Percentiles rank a stretch among this genome's conserved stretches.
phyloP scores from a whole-genome alignment of 177 flowering plant genomes.

The Vitis hybrid region DNA sequence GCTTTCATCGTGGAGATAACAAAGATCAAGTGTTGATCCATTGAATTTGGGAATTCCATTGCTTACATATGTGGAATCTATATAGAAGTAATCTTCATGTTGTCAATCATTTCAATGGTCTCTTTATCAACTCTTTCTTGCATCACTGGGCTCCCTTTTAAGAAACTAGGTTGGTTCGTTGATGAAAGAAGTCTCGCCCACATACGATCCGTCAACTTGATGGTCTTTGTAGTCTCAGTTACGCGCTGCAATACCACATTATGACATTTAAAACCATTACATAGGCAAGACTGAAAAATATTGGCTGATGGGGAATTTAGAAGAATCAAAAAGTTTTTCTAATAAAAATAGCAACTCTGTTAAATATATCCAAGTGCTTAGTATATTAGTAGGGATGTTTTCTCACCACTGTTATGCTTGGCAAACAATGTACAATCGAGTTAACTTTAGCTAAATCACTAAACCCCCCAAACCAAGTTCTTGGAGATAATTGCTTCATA shows the following conservation, averaged over 20 bases:
- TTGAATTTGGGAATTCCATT: background rate
- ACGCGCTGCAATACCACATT: constrained; percentile 38
- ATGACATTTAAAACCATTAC: background rate
- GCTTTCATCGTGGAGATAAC: too few species aligned
- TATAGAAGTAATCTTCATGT: constrained; percentile 20
- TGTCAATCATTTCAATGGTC: constrained; percentile 20
- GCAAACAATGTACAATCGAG: too few species aligned
- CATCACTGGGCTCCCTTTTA: constrained; percentile 18
- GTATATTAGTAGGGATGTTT: too few species aligned
- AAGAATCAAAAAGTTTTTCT: background rate
- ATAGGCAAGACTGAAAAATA: too few species aligned
- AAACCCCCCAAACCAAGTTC: too few species aligned
- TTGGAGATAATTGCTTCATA: too few species aligned
- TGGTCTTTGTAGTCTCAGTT: constrained; percentile 41
- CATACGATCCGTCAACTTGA: constrained; percentile 60
- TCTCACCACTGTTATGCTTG: too few species aligned
- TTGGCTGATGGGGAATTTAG: too few species aligned
- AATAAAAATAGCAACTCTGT: background rate
- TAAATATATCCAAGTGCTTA: background rate
- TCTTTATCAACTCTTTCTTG: constrained; percentile 19
- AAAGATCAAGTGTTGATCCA: background rate
- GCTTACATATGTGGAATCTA: constrained; percentile 4
- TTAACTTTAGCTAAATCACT: too few species aligned
- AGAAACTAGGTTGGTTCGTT: constrained; percentile 59
- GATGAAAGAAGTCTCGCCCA: constrained; percentile 72